Evolutionary conservation across 257 asterid species (phyloP).

Genomic region (Oldenlandia corymbosa): DNA sequence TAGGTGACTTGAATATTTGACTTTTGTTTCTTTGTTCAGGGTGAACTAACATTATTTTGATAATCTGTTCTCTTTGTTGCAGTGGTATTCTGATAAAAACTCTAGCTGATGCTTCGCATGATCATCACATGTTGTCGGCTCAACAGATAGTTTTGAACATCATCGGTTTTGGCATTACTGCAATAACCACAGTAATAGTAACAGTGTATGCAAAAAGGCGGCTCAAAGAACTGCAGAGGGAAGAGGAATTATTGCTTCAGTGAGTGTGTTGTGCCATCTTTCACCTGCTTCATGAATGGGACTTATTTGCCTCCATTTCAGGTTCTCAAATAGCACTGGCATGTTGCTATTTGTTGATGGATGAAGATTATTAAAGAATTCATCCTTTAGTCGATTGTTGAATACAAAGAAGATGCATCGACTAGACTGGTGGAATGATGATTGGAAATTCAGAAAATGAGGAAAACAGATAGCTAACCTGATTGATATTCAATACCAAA

Average conservation of each 20-base stretch:
- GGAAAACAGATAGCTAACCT: conserved; percentile 3
- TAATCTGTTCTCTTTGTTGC: conserved; percentile 14
- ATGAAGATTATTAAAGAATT: not conserved
- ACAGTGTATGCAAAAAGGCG: conserved; percentile 65
- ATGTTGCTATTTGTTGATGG: not conserved
- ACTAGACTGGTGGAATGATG: not conserved
- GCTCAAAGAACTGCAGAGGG: conserved; percentile 56
- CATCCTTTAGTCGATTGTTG: not conserved
- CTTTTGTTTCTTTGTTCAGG: no score
- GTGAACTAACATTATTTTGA: conserved; percentile 7
- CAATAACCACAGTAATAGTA: conserved; percentile 53
- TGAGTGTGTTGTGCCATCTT: conserved; percentile 20
- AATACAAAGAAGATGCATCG: not conserved
- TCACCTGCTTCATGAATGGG: not conserved
- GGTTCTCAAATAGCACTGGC: not conserved
- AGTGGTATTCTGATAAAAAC: conserved; percentile 77
- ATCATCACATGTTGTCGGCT: conserved; percentile 38
- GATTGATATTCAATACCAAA: no score
- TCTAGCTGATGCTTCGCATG: conserved; percentile 69
- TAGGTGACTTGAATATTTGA: no score
- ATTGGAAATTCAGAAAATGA: not conserved
- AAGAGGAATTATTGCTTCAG: conserved; percentile 55
- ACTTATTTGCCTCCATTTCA: conserved; percentile 7
- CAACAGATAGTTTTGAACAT: conserved; percentile 53
- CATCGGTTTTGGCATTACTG: conserved; percentile 50